Evolutionary conservation across 78 protist genomes (phyloP), one percentile per base, ranked within the genome.

Genomic region (Dictyostelium intermedium): DNA sequence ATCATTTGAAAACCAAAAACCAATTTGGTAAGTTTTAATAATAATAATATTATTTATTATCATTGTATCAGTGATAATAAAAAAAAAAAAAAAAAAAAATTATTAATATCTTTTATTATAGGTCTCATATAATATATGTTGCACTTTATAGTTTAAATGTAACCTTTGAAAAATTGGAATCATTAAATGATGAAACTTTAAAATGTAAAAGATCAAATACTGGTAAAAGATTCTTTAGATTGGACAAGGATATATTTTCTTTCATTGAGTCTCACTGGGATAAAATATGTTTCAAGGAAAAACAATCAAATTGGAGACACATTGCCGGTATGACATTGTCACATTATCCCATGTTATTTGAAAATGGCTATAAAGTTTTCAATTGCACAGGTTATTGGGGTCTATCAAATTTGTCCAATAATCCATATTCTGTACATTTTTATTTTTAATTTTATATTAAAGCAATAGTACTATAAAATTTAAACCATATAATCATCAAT

Each of bases 361-460:
- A 63, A 63, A 63, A 63, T 63, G 73, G 73, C 14, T 63, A 63
- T 2, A 63, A 63, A 25, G 73, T 63, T 25, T 63, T 63, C 32
- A 63, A 63, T 63, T 63, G 73, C 32, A 63, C 73, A n/a, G 73
- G 73, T n/a, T 63, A 63, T 63, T 63, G 73, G 73, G 73, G 73
- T 63, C 32, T 63, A 16, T 63, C 73, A 63, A 63, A 25, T 63
- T 63, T 8, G 1, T 10, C 27, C 0, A 27, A 25, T 63, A 63
- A 63, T 63, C 73, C 73, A 63, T 63, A 63, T 27, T 63, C 73
- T 63, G 73, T 63, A 23, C 8, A 63, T 63, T 63, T 63, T 11
- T 63, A 25, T 25, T 63, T 63, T 63, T 63, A 63, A 63, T 45
- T 45, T 10, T 16, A 16, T 50, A 50, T 10, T 50, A 50, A 16